phyloP scores from a whole-genome alignment of 305 asterid genomes.

The Fraxinus sp. region DNA sequence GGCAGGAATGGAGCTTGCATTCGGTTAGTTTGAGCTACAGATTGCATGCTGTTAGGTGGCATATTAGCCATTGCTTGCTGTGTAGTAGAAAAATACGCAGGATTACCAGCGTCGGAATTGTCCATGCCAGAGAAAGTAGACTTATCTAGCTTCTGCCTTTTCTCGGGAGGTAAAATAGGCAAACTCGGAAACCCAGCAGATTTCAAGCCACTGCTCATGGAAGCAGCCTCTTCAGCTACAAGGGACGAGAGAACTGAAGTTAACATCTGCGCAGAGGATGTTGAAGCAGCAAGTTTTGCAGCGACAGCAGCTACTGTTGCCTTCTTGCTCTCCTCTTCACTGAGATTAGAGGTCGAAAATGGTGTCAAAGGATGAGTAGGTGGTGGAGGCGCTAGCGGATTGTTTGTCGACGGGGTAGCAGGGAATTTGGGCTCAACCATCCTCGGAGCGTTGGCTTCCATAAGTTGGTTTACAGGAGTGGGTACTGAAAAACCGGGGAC shows the following conservation, averaged over 20 bases:
- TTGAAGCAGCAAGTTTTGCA: slow-evolving; percentile 85
- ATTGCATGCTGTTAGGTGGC: slow-evolving; percentile 38
- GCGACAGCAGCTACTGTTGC: slow-evolving; percentile 90
- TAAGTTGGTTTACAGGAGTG: slow-evolving; percentile 28
- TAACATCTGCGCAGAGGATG: slow-evolving; percentile 93
- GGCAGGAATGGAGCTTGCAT: slow-evolving; percentile 60
- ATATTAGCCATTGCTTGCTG: slow-evolving; percentile 44
- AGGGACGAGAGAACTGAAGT: slow-evolving; percentile 88
- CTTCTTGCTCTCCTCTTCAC: slow-evolving; percentile 72
- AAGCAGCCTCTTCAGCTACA: slow-evolving; percentile 91
- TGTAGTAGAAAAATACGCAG: slow-evolving; percentile 43
- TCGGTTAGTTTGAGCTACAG: slow-evolving; percentile 45
- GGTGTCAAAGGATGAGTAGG: slow-evolving; percentile 29
- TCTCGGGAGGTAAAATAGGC: slow-evolving; percentile 43
- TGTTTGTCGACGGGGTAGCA: slow-evolving; percentile 35
- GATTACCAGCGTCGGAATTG: slow-evolving; percentile 45
- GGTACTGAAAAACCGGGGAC: slow-evolving; percentile 40
- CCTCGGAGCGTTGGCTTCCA: slow-evolving; percentile 22
- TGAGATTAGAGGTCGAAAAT: slow-evolving; percentile 37
- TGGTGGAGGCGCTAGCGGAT: slow-evolving; percentile 30
- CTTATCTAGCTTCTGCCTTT: slow-evolving; percentile 64
- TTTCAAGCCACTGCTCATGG: slow-evolving; percentile 59
- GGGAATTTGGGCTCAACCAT: slow-evolving; percentile 36
- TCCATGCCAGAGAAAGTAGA: slow-evolving; percentile 44
- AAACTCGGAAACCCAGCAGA: slow-evolving; percentile 37